phyloP scores from a whole-genome alignment of 331 rosid species.

The Cydonia oblonga region DNA sequence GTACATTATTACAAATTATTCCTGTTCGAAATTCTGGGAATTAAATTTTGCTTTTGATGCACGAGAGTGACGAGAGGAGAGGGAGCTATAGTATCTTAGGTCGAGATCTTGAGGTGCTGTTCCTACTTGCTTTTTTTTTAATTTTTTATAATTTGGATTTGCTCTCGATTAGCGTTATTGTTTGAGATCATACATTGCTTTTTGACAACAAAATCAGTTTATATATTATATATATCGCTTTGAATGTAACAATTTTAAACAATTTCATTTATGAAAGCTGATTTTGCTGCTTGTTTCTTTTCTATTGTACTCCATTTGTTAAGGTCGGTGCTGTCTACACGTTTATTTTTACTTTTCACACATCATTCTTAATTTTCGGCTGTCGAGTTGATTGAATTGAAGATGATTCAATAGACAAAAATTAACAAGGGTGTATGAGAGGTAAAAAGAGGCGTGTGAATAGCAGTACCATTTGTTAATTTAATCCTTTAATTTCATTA shows the following conservation, averaged over 20 bases:
- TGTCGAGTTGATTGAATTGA: too few relatives aligned
- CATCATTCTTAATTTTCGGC: too few relatives aligned
- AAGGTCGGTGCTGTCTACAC: too few relatives aligned
- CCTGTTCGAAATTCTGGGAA: conserved; percentile 41
- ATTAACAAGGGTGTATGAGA: too few relatives aligned
- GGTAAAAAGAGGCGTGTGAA: too few relatives aligned
- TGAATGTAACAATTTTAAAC: conserved; percentile 28
- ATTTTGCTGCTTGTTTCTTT: neutral
- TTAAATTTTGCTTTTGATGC: conserved; percentile 51
- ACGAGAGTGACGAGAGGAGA: conserved; percentile 1
- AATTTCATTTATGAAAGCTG: neutral
- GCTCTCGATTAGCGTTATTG: conserved; percentile 18
- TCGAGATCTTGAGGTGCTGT: conserved; percentile 37
- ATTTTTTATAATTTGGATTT: conserved; percentile 19
- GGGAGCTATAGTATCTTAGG: neutral
- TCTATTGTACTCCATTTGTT: neutral
- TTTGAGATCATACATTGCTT: conserved; percentile 11
- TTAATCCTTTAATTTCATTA: neutral
- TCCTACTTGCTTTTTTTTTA: neutral
- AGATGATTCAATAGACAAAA: too few relatives aligned
- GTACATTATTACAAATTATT: conserved; percentile 58
- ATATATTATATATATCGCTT: conserved; percentile 7
- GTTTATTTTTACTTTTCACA: too few relatives aligned
- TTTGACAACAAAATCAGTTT: conserved; percentile 3
- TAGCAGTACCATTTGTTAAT: too few relatives aligned